phyloP scores from a whole-genome alignment of 2,329 filamentous ascomycete species.

The Ophiocordyceps sinensis region DNA sequence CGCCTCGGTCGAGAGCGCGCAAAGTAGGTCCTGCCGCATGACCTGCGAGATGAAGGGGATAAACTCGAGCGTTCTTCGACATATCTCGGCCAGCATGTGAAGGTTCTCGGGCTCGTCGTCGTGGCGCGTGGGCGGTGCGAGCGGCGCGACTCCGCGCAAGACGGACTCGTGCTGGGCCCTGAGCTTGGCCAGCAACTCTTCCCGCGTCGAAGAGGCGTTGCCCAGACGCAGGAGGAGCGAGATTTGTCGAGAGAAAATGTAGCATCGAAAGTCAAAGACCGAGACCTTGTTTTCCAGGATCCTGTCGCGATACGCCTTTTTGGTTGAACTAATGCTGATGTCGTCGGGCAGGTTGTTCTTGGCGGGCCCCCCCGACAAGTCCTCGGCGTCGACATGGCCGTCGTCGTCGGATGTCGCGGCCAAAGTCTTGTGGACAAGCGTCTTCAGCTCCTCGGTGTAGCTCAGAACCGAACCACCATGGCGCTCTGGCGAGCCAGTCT shows the following conservation, averaged over 20 bases:
- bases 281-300: conserved; percentile 94
- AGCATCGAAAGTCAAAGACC: conserved; percentile 86
- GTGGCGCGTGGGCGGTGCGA: conserved; percentile 30
- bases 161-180: conserved; percentile 47
- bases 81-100: conserved; percentile 70
- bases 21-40: conserved; percentile 62
- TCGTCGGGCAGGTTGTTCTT: conserved; percentile 31
- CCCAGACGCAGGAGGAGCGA: conserved; percentile 67
- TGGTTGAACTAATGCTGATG: conserved; percentile 46
- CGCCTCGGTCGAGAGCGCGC: conserved; percentile 35
- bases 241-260: conserved; percentile 84
- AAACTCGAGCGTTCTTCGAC: conserved; percentile 68
- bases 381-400: conserved; percentile 27
- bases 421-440: conserved; percentile 38
- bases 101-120: conserved; percentile 59
- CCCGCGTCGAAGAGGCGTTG: conserved; percentile 51
- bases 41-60: conserved; percentile 67
- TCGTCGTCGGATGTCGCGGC: conserved; percentile 18
- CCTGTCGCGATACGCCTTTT: conserved; percentile 78
- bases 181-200: conserved; percentile 47
- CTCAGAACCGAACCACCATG: conserved; percentile 59
- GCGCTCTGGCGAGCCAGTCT: conserved; percentile 42
- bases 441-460: conserved; percentile 60
- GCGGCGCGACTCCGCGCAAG: conserved; percentile 40
- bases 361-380: conserved; percentile 26